phyloP scores from a whole-genome alignment of 176 grass and related monocot species.

The Raddia guianensis region DNA sequence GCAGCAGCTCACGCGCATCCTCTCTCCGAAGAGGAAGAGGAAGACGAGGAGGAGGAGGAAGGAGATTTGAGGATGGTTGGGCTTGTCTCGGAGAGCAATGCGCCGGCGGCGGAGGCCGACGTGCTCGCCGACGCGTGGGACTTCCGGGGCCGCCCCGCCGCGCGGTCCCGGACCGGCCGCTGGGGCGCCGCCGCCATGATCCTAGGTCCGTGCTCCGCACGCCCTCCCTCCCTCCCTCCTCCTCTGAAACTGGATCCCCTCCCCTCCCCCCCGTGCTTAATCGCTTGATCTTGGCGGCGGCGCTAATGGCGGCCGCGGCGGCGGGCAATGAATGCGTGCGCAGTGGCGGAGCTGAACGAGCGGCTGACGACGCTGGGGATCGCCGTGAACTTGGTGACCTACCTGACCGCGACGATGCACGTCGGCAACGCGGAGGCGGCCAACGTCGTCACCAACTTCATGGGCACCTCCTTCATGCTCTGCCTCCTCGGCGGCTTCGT shows the following conservation, averaged over 20 bases:
- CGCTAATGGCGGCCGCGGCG: too few species aligned
- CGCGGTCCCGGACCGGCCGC: conserved; percentile 62
- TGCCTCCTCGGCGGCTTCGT: conserved; percentile 93
- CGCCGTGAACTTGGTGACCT: conserved; percentile 87
- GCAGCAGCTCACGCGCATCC: conserved; percentile 19
- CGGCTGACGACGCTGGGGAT: conserved; percentile 90
- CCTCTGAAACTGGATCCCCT: too few species aligned
- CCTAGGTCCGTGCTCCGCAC: conserved; percentile 49
- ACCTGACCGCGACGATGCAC: conserved; percentile 86
- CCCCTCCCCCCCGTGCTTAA: too few species aligned
- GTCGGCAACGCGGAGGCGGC: conserved; percentile 76
- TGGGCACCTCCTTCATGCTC: conserved; percentile 99
- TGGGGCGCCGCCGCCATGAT: conserved; percentile 94
- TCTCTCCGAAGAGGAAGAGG: background rate
- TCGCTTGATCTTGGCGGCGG: too few species aligned
- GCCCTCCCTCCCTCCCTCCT: too few species aligned
- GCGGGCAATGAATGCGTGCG: background rate
- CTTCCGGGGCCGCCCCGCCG: conserved; percentile 65
- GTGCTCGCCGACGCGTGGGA: conserved; percentile 79
- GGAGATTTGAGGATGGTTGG: conserved; percentile 51
- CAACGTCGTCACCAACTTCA: conserved; percentile 95
- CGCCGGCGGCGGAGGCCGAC: conserved; percentile 42
- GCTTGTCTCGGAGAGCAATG: conserved; percentile 50
- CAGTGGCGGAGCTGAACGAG: conserved; percentile 89
- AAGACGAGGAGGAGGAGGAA: too few species aligned